Conservation (phyloP, 768 basidiomycete genomes). For the Sporobolomyces phaffii region DNA sequence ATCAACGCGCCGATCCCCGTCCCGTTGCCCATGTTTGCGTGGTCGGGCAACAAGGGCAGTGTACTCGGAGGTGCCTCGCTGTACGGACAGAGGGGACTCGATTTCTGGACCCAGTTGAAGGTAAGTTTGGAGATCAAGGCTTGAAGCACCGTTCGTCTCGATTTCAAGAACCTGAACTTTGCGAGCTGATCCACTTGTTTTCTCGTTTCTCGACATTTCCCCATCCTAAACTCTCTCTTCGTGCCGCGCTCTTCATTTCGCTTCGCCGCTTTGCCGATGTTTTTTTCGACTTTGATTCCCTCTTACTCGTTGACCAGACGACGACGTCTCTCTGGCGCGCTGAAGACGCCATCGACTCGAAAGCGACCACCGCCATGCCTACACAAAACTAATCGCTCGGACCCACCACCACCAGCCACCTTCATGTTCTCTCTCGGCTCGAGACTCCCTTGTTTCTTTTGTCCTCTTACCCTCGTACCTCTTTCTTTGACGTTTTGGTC, state of each 20-base stretch:
- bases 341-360: conserved; percentile 52
- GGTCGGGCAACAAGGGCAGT: conserved; percentile 74
- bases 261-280: no score
- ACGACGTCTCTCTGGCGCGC: conserved; percentile 87
- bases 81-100: conserved; percentile 85
- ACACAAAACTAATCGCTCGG: conserved; percentile 38
- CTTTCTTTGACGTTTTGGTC: no score
- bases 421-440: no score
- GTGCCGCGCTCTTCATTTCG: no score
- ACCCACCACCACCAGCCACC: no score
- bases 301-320: conserved; percentile 51
- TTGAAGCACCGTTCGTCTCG: no score
- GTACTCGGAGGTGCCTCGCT: conserved; percentile 57
- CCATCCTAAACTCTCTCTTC: no score
- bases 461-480: neutral
- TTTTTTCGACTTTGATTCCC: neutral
- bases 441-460: no score
- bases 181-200: neutral
- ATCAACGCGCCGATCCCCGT: conserved; percentile 72
- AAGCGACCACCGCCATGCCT: conserved; percentile 46
- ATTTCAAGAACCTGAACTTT: no score
- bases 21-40: conserved; percentile 84
- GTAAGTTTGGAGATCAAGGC: no score
- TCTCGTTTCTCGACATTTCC: neutral
- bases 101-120: conserved; percentile 96